Conservation (phyloP, 805 yeast genomes). For the Cephaloascus fragrans region DNA sequence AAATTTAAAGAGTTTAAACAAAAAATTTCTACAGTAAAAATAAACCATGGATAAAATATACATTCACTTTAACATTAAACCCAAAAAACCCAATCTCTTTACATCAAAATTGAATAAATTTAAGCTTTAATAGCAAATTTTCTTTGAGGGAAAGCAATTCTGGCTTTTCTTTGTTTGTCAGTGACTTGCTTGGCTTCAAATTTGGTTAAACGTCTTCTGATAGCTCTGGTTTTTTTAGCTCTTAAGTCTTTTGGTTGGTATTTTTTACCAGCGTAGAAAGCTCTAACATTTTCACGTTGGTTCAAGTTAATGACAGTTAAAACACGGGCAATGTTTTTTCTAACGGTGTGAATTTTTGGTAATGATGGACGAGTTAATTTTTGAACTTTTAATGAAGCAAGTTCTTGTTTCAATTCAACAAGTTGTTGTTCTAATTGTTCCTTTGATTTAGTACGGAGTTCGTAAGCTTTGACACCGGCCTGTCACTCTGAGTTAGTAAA, state of each 20-base stretch:
- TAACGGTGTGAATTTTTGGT: constrained; percentile 94
- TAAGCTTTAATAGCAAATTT: constrained; percentile 98
- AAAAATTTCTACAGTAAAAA: too few relatives aligned
- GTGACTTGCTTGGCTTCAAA: constrained; percentile 76
- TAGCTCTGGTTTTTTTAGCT: constrained; percentile 99
- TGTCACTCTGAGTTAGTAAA: constrained; percentile 23
- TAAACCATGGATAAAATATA: not conserved
- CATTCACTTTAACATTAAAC: constrained; percentile 1
- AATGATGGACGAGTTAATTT: constrained; percentile 85
- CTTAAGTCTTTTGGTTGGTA: constrained; percentile 97
- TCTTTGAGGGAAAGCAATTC: constrained; percentile 96
- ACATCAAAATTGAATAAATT: constrained; percentile 11
- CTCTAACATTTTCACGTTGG: constrained; percentile 93
- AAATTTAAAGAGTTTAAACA: too few relatives aligned
- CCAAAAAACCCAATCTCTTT: not conserved
- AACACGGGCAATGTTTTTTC: constrained; percentile 98
- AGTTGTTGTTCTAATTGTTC: constrained; percentile 92
- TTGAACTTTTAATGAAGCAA: constrained; percentile 93
- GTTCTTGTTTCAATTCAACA: constrained; percentile 92
- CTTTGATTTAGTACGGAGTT: constrained; percentile 95
- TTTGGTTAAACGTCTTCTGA: constrained; percentile 92
- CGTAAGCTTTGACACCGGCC: constrained; percentile 93
- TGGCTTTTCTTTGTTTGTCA: constrained; percentile 84
- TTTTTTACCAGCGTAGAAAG: constrained; percentile 91
- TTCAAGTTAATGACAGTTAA: constrained; percentile 93